phyloP scores from a whole-genome alignment of 2,329 filamentous ascomycete species.

The Trichoderma aggressivum region DNA sequence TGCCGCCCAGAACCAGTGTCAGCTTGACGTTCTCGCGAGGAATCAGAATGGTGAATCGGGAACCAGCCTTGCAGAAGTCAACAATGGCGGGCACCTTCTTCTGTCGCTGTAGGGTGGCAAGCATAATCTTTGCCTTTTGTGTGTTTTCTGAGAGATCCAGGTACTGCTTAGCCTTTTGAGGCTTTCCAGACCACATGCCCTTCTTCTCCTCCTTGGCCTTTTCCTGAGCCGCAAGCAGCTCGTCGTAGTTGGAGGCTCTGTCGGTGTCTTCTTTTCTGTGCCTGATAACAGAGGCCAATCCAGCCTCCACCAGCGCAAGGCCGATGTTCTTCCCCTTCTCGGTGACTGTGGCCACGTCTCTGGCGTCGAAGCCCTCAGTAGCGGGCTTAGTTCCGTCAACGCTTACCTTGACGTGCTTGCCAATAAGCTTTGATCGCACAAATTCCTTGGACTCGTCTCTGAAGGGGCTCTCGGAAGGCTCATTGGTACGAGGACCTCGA shows the following conservation, averaged over 20 bases:
- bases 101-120: conserved; percentile 82
- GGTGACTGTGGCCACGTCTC: conserved; percentile 86
- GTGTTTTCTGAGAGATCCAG: conserved; percentile 87
- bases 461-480: conserved; percentile 84
- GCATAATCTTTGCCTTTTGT: conserved; percentile 93
- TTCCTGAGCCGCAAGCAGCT: conserved; percentile 76
- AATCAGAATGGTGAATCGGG: conserved; percentile 86
- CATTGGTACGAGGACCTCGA: conserved; percentile 83
- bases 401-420: conserved; percentile 86
- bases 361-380: conserved; percentile 85
- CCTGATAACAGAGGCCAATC: conserved; percentile 89
- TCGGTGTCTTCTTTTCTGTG: conserved; percentile 95
- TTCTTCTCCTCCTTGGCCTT: conserved; percentile 82
- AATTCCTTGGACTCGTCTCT: conserved; percentile 95
- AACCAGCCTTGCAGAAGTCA: conserved; percentile 97
- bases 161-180: conserved; percentile 77
- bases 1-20: conserved; percentile 89
- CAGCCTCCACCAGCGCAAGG: conserved; percentile 80
- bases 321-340: conserved; percentile 85
- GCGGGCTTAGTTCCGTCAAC: conserved; percentile 90
- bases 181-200: conserved; percentile 92
- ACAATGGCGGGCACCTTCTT: conserved; percentile 91
- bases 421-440: conserved; percentile 87
- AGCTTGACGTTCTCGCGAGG: conserved; percentile 92
- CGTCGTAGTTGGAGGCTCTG: conserved; percentile 89